Evolutionary conservation across 2,329 filamentous ascomycete genomes (phyloP), one percentile per base, ranked within the genome.

Genomic region (Graphiopsis chlorocephala): DNA sequence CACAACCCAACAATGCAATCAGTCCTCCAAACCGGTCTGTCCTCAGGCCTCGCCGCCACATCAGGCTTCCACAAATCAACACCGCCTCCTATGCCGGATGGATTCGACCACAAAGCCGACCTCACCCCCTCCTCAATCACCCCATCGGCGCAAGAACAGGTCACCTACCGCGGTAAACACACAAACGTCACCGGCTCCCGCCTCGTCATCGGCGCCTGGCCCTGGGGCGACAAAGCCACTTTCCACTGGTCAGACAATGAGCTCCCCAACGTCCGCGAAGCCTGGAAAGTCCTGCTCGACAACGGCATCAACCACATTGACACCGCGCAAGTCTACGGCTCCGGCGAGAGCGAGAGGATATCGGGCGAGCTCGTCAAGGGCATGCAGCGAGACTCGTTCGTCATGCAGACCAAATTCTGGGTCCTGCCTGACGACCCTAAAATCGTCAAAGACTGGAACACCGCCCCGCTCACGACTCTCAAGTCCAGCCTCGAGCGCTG

Each of bases 261-360:
- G 61, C 71, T 73, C n/a, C 73, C 70, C 3, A 70, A 63, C 15
- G 71, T 78, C 14, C 76, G 77, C 17, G 74, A 73, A 52, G 79
- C 78, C 23, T 81, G 79, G 78, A 67, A 73, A 47, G 67, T 74
- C 28, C 71, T 78, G n/a, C 72, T 77, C 57, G 67, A 72, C 7
- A 72, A 74, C 4, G 75, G 76, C 15, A 65, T 80, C 26, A 79
- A 77, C 62, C 81, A 80, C 64, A 75, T 81, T 65, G 80, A 81
- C 67, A 81, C 78, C 6, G 78, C 79, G 10, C 77, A 81, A 70
- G 76, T 73, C 17, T 82, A 81, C 66, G 79, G 79, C 47, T 73
- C 72, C 28, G 78, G 79, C 3, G 74, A 79, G 63, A 78, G 76
- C 63, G 80, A 82, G 67, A 72, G 72, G 11, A 80, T 82, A 67